phyloP scores from a whole-genome alignment of 2,329 filamentous ascomycete genomes.

The Aschersonia sp. region DNA sequence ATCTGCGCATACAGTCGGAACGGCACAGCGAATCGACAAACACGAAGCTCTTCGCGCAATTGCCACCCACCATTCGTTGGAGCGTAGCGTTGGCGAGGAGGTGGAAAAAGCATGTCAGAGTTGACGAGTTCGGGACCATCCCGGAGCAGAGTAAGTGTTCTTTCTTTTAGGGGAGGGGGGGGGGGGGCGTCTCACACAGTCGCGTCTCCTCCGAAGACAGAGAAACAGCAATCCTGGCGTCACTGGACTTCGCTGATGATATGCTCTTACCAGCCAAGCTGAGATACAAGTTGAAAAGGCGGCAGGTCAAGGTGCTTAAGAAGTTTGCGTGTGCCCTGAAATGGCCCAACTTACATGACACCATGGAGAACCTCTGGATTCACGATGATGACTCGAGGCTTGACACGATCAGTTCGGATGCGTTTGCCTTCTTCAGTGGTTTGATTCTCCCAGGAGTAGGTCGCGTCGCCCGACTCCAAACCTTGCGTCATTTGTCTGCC shows the following conservation, averaged over 20 bases:
- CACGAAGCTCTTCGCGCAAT: slow-evolving; percentile 46
- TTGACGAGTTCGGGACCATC: slow-evolving; percentile 43
- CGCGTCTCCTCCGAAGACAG: no score
- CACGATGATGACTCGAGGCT: slow-evolving; percentile 43
- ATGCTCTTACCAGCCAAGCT: slow-evolving; percentile 33
- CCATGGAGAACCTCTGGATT: slow-evolving; percentile 47
- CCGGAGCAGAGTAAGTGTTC: slow-evolving; percentile 31
- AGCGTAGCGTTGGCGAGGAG: slow-evolving; percentile 58
- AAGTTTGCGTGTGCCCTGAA: slow-evolving; percentile 60
- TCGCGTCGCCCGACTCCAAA: slow-evolving; percentile 1
- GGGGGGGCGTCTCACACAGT: no score
- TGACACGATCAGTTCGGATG: slow-evolving; percentile 50
- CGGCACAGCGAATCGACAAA: slow-evolving; percentile 49
- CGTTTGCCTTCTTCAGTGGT: slow-evolving; percentile 66
- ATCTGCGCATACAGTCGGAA: slow-evolving; percentile 51
- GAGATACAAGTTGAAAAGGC: slow-evolving; percentile 48
- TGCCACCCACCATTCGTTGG: slow-evolving; percentile 60
- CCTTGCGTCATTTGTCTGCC: background rate
- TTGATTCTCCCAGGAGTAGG: slow-evolving; percentile 56
- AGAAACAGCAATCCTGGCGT: no score
- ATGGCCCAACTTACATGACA: slow-evolving; percentile 59
- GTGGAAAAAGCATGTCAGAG: slow-evolving; percentile 56
- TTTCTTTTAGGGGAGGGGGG: no score
- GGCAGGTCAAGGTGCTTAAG: slow-evolving; percentile 54
- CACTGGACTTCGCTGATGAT: background rate